Conservation (phyloP, 495 filamentous ascomycete genomes). For the Neurospora sp. region DNA sequence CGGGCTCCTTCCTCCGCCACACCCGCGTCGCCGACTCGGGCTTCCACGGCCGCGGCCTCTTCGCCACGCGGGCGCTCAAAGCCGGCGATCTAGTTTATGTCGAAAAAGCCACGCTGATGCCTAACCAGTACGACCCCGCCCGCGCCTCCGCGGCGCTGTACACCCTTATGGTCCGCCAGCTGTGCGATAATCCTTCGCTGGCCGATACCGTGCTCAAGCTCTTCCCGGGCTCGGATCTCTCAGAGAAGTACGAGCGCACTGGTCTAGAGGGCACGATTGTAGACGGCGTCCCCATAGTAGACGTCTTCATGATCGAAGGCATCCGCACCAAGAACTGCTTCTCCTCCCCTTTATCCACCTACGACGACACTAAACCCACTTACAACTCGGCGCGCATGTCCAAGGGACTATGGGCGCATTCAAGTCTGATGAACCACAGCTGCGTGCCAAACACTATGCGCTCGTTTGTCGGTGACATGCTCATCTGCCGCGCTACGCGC, state of each 20-base stretch:
- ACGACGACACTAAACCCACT: conserved; percentile 22
- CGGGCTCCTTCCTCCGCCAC: conserved; percentile 29
- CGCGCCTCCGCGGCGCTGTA: conserved; percentile 34
- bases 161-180: conserved; percentile 32
- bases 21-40: conserved; percentile 9
- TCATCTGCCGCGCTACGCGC: conserved; percentile 40
- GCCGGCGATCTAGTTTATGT: conserved; percentile 43
- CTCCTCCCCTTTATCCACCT: conserved; percentile 31
- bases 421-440: conserved; percentile 47
- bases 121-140: conserved; percentile 22
- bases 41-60: conserved; percentile 36
- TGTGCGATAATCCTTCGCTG: conserved; percentile 42
- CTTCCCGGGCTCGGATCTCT: conserved; percentile 25
- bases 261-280: conserved; percentile 26
- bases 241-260: conserved; percentile 2
- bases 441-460: conserved; percentile 43
- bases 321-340: conserved; percentile 43
- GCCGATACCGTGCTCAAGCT: conserved; percentile 28
- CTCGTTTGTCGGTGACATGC: conserved; percentile 49
- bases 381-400: conserved; percentile 17
- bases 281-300: conserved; percentile 39
- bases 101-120: conserved; percentile 43
- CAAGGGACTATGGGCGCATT: conserved; percentile 43
- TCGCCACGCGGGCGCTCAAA: conserved; percentile 36
- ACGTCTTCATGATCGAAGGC: conserved; percentile 38